These are phyloP conservation scores for Didymella arachidicola DNA, from an alignment of 2,329 filamentous ascomycete species.

Conservation along the genomic window DNA sequence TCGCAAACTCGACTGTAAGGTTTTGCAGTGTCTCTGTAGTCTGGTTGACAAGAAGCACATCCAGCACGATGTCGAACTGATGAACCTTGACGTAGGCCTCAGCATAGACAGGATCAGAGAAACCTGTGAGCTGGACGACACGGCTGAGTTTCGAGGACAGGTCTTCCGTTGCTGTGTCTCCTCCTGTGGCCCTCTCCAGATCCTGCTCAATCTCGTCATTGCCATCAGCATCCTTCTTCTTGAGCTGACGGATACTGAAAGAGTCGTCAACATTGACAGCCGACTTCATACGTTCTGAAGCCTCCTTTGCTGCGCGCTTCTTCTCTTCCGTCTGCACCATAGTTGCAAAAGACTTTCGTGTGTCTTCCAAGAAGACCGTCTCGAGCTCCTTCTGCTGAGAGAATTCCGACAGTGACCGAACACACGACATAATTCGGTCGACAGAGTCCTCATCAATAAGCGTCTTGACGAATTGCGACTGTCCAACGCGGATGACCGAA, in stretches of 20 bases:
- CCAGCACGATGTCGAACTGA: slow-evolving; percentile 97
- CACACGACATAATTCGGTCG: slow-evolving; percentile 98
- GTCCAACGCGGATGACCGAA: slow-evolving; percentile 94
- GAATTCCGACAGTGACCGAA: slow-evolving; percentile 90
- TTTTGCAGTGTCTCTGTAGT: slow-evolving; percentile 97
- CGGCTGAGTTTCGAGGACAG: slow-evolving; percentile 92
- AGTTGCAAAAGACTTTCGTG: slow-evolving; percentile 90
- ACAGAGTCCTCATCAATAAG: slow-evolving; percentile 97
- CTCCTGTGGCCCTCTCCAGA: slow-evolving; percentile 91
- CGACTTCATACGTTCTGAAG: slow-evolving; percentile 88
- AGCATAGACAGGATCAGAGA: slow-evolving; percentile 98
- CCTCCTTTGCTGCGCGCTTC: slow-evolving; percentile 95
- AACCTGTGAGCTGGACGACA: slow-evolving; percentile 95
- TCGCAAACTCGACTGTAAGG: slow-evolving; percentile 97
- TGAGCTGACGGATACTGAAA: slow-evolving; percentile 88
- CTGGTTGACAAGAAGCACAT: slow-evolving; percentile 96
- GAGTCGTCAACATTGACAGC: slow-evolving; percentile 96
- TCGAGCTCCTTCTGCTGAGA: slow-evolving; percentile 88
- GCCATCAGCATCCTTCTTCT: slow-evolving; percentile 83
- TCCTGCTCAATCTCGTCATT: slow-evolving; percentile 87
- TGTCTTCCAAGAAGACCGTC: slow-evolving; percentile 92
- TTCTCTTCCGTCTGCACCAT: slow-evolving; percentile 98
- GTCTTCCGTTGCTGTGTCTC: slow-evolving; percentile 83
- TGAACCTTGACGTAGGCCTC: slow-evolving; percentile 98
- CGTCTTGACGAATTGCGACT: slow-evolving; percentile 98